Conservation (phyloP, 805 yeast species). For the Allodekkera sacchari region DNA sequence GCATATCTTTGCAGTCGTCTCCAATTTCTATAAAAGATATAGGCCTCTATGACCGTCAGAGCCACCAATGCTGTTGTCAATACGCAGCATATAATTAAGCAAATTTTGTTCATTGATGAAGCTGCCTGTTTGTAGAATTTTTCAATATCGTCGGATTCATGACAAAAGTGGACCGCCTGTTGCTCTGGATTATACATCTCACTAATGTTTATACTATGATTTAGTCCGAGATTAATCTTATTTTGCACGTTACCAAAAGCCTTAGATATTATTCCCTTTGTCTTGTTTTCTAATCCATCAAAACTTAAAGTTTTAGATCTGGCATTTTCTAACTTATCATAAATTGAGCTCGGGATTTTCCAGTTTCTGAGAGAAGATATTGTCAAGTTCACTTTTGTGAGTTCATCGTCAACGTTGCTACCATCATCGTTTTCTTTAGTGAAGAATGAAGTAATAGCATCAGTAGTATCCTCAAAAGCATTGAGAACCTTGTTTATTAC, state of each 20-base stretch:
- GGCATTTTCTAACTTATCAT: conserved; percentile 45
- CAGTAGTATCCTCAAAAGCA: conserved; percentile 31
- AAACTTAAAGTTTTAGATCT: conserved; percentile 55
- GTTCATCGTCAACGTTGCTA: conserved; percentile 23
- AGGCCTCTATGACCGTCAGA: conserved; percentile 33
- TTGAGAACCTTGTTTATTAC: conserved; percentile 48
- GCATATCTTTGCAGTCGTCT: conserved; percentile 22
- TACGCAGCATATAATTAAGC: conserved; percentile 31
- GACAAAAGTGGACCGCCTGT: conserved; percentile 29
- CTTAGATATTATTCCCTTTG: conserved; percentile 40
- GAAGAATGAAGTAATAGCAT: conserved; percentile 48
- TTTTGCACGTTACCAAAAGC: conserved; percentile 51
- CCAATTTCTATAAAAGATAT: conserved; percentile 43
- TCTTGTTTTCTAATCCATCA: conserved; percentile 50
- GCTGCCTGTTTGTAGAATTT: conserved; percentile 27
- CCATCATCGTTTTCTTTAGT: conserved; percentile 31
- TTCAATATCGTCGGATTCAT: conserved; percentile 31
- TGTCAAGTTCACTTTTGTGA: conserved; percentile 49
- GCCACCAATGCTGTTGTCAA: conserved; percentile 33
- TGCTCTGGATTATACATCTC: conserved; percentile 34
- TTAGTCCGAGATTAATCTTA: conserved; percentile 24
- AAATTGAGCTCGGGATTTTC: conserved; percentile 57
- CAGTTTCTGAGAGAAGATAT: conserved; percentile 47
- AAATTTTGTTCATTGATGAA: conserved; percentile 25
- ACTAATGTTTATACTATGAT: conserved; percentile 14